phyloP scores from a whole-genome alignment of 2,329 filamentous ascomycete species.

The Aspergillus texensis region DNA sequence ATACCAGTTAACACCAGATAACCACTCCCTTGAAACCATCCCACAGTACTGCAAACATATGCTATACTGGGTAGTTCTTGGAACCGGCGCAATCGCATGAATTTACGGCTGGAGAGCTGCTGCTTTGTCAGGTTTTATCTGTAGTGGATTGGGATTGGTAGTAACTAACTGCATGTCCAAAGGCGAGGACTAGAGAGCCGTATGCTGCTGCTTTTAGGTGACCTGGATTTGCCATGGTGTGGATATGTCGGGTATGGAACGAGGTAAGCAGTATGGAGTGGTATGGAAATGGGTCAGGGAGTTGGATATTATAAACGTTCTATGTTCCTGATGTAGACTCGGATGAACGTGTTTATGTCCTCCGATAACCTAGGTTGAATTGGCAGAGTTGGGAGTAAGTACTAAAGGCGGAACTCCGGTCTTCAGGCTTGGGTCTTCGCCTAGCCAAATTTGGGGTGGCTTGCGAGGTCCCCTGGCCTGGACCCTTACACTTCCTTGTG shows the following conservation, averaged over 20 bases:
- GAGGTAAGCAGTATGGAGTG: not conserved
- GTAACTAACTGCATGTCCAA: not conserved
- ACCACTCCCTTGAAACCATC: conserved; percentile 6
- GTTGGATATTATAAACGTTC: not conserved
- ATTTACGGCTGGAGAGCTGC: not conserved
- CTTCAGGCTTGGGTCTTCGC: not conserved
- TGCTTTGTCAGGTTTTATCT: too few species aligned
- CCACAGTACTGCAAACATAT: not conserved
- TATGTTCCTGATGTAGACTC: not conserved
- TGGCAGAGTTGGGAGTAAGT: not conserved
- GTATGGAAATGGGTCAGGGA: not conserved
- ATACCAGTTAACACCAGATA: conserved; percentile 1
- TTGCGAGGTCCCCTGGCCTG: not conserved
- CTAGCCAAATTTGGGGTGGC: not conserved
- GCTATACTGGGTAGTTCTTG: not conserved
- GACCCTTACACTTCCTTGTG: not conserved
- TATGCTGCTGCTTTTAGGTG: not conserved
- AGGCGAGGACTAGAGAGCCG: not conserved
- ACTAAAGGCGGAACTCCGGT: not conserved
- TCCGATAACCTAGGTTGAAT: not conserved
- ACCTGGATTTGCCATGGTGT: not conserved
- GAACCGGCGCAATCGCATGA: not conserved
- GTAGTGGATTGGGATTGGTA: not conserved
- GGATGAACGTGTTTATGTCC: not conserved
- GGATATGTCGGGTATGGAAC: not conserved